Evolutionary conservation across 164 flowering plant genomes (phyloP), one percentile per base, ranked within the genome.

Genomic region (Chimonanthus salicifolius): DNA sequence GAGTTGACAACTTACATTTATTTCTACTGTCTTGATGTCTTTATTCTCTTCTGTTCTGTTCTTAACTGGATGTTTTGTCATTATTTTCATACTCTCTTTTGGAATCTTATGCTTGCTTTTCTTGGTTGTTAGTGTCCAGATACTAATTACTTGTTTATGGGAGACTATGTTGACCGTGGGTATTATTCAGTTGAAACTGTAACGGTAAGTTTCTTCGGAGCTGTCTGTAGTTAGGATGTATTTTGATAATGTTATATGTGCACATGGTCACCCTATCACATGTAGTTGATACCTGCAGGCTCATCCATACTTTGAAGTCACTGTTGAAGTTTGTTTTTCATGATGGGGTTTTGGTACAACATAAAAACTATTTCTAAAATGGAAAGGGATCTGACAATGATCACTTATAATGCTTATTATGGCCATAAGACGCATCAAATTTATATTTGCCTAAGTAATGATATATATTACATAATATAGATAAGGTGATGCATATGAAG

Each of bases 151-250:
- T 82, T 94, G 73, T 94, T 94, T 81, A 94, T 94, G 98, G 98
- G 98, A 78, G 98, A 94, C 77, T 94, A 94, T 83, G 98, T 92
- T 58, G 98, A 94, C 62, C 97, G 98, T 78, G 98, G 98, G 7
- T 92, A 90, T 74, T 92, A 92, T 79, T 94, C 98, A 67, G 97
- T 94, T 79, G 98, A 90, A 83, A 92, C 98, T 75, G 97, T 90
- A 18, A 88, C 94, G 67, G 98, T 94, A 80, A 83, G 94, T 5
- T 44, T 10, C 21, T 68, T 68, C 48, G 5, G 69, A 48, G 13
- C 44, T 13, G 33, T 33, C 33, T 33, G 33, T 33, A 33, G 33
- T 33, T 10, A 1, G 16, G 60, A 15, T 54, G 16, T 11, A 54
- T 54, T 54, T 4, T 11, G 10, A 63, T 21, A 3, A 63, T 63